A percentile compares a stretch with the other conserved stretches of the same genome.
phyloP scores from a whole-genome alignment of 805 yeast genomes.

The Cyberlindnera japonica region DNA sequence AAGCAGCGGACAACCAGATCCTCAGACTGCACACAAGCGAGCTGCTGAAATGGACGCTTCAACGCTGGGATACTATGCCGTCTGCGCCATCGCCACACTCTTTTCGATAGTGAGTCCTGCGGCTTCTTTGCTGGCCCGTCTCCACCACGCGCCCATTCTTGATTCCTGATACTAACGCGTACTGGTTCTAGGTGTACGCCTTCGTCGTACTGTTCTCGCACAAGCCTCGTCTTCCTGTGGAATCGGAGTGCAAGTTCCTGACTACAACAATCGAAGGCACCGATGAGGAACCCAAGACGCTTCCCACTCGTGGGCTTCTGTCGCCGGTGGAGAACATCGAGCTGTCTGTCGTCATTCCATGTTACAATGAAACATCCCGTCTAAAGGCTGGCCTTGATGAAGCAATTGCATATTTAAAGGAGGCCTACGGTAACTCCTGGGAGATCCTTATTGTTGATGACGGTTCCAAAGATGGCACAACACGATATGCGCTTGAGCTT shows the following conservation, averaged over 20 bases:
- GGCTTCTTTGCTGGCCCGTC: neutral
- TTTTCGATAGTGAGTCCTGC: slow-evolving; percentile 5
- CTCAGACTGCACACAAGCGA: neutral
- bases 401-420: slow-evolving; percentile 50
- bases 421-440: slow-evolving; percentile 40
- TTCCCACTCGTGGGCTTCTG: slow-evolving; percentile 21
- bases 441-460: slow-evolving; percentile 91
- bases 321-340: slow-evolving; percentile 37
- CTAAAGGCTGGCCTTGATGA: slow-evolving; percentile 71
- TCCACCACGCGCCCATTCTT: neutral
- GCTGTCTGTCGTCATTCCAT: slow-evolving; percentile 85
- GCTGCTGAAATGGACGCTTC: neutral
- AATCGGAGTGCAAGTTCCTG: slow-evolving; percentile 50
- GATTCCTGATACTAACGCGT: neutral
- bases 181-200: slow-evolving; percentile 12
- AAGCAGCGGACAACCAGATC: neutral
- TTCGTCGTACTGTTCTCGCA: slow-evolving; percentile 47
- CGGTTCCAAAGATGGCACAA: slow-evolving; percentile 82
- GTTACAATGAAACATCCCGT: slow-evolving; percentile 81
- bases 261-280: slow-evolving; percentile 33
- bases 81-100: slow-evolving; percentile 3
- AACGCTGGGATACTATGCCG: slow-evolving; percentile 1
- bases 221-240: slow-evolving; percentile 52
- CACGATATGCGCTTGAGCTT: slow-evolving; percentile 63
- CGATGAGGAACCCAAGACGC: slow-evolving; percentile 34